Percentiles rank a stretch among this genome's conserved stretches.
Conservation (phyloP, 805 yeast genomes). For the Candida sithepensis region DNA sequence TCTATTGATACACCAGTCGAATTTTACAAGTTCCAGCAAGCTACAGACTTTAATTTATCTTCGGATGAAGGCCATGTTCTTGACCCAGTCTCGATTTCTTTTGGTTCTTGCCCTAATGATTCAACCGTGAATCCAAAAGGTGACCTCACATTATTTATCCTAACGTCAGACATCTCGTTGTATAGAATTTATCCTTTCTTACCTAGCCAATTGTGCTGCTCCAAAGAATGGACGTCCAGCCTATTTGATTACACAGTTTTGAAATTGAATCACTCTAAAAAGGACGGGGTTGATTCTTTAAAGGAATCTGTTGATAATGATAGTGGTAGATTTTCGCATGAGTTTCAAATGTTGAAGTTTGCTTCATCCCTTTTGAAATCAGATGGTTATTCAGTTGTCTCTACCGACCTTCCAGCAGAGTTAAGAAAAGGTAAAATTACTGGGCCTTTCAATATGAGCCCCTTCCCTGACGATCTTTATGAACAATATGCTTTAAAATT, state of each 20-base stretch:
- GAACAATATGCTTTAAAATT: slow-evolving; percentile 36
- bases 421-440: slow-evolving; percentile 21
- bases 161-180: slow-evolving; percentile 55
- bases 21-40: background rate
- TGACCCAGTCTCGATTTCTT: slow-evolving; percentile 39
- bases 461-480: slow-evolving; percentile 54
- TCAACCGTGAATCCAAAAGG: slow-evolving; percentile 31
- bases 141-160: slow-evolving; percentile 48
- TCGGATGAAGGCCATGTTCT: slow-evolving; percentile 9
- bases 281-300: too few relatives aligned
- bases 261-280: slow-evolving; percentile 6
- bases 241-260: slow-evolving; percentile 25
- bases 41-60: slow-evolving; percentile 15
- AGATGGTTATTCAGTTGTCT: slow-evolving; percentile 7
- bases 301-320: too few relatives aligned
- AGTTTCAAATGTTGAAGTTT: slow-evolving; percentile 23
- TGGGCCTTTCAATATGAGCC: slow-evolving; percentile 53
- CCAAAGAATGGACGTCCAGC: slow-evolving; percentile 28
- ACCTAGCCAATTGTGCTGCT: slow-evolving; percentile 43
- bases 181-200: slow-evolving; percentile 62
- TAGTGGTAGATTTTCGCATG: slow-evolving; percentile 1
- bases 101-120: slow-evolving; percentile 36
- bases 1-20: slow-evolving; percentile 10
- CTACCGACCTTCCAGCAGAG: slow-evolving; percentile 14
- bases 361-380: slow-evolving; percentile 18